Evolutionary conservation across 148 eudicot genomes (phyloP).

Genomic region (Limonium bicolor): DNA sequence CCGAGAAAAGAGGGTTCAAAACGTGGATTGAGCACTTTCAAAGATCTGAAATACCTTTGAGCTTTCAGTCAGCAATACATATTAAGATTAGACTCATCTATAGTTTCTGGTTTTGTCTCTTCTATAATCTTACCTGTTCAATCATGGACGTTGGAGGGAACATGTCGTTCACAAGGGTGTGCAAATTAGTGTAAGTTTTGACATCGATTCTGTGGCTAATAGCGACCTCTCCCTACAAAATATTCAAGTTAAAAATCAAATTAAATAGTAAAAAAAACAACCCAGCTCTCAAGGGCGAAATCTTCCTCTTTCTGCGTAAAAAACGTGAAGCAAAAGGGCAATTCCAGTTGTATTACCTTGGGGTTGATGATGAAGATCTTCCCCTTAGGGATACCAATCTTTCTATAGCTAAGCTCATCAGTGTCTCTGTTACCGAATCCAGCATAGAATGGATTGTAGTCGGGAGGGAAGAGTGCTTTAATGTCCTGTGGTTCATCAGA

Average conservation of each 20-base stretch:
- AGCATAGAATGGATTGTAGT: slow-evolving; percentile 94
- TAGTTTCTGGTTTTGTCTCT: background rate
- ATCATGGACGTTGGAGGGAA: slow-evolving; percentile 90
- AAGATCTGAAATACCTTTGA: no score
- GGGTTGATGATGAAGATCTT: slow-evolving; percentile 96
- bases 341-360: slow-evolving; percentile 32
- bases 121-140: slow-evolving; percentile 43
- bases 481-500: slow-evolving; percentile 51
- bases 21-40: no score
- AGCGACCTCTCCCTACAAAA: slow-evolving; percentile 89
- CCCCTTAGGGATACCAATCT: slow-evolving; percentile 93
- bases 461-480: slow-evolving; percentile 86
- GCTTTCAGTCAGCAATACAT: no score
- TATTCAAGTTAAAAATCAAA: slow-evolving; percentile 2
- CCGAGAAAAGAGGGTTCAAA: background rate
- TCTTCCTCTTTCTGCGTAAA: no score
- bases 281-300: no score
- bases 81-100: no score
- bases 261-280: no score
- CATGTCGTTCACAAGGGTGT: slow-evolving; percentile 94
- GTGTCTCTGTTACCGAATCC: slow-evolving; percentile 98
- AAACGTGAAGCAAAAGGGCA: background rate
- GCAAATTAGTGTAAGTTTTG: slow-evolving; percentile 84
- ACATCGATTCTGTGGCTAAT: slow-evolving; percentile 63
- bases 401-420: slow-evolving; percentile 89